Evolutionary conservation across 192 early-diverging fungal genomes (phyloP).

Genomic region (Entrophospora sp.): DNA sequence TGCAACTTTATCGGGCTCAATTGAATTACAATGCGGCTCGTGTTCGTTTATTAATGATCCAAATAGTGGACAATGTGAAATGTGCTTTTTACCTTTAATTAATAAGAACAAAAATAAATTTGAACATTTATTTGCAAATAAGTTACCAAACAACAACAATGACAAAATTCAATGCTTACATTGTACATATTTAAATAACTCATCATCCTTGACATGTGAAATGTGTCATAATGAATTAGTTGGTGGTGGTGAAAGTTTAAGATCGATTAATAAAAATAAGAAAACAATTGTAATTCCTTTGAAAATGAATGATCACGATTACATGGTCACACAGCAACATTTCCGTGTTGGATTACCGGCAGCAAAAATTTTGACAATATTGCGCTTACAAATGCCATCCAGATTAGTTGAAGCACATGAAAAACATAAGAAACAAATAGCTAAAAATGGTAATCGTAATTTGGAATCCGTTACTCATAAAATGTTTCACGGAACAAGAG

Average conservation of each 20-base stretch:
- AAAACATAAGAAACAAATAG: neutral
- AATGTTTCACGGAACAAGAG: neutral
- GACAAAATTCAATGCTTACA: neutral
- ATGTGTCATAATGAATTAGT: neutral
- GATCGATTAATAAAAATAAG: neutral
- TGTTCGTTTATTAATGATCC: neutral
- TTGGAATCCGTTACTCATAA: neutral
- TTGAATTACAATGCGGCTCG: neutral
- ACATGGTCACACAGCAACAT: neutral
- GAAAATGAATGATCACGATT: neutral
- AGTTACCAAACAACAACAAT: no score
- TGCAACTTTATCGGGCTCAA: neutral
- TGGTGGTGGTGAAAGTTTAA: neutral
- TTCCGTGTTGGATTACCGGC: neutral
- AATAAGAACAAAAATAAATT: no score
- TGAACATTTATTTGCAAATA: no score
- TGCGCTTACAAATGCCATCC: neutral
- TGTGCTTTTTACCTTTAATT: neutral
- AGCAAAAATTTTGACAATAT: neutral
- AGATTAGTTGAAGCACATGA: slow-evolving; percentile 9
- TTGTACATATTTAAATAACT: neutral
- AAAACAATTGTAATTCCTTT: neutral
- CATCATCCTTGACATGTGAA: neutral
- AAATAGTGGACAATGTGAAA: neutral
- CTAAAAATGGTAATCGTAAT: neutral